Evolutionary conservation across 495 filamentous ascomycete genomes (phyloP), one percentile per base, ranked within the genome.

Genomic region (Daldinia vernicosa): DNA sequence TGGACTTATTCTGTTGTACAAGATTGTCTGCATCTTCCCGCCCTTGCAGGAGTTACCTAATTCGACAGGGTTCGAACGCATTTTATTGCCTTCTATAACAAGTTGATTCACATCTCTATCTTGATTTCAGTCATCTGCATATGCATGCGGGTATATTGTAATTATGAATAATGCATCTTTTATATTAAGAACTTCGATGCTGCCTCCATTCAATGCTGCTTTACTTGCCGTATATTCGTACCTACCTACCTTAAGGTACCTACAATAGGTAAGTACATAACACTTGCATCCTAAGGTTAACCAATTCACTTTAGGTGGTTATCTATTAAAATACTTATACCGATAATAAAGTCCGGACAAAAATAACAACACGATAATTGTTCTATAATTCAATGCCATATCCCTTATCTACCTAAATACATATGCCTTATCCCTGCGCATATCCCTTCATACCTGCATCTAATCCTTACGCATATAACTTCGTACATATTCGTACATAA

Each of bases 1-100:
- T 28, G 27, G 27, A 47, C 43, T 22, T 47, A 19, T 47, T 47
- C 43, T 22, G 19, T 47, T 24, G 28, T 19, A 58, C 53, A 56
- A 45, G 24, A n/a, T n/a, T 30, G 7, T 17, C 35, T 69, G 59
- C 52, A 47, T 40, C 22, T 58, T 63, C 59, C 66, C 66, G 66
- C 52, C 19, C 53, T n/a, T 57, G 40, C 59, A 52, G 51, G 43
- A 62, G 47, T 40, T 14, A n/a, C n/a, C n/a, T n/a, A 27, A 43
- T 15, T 58, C 17, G 33, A 51, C 24, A 11, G 12, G 19, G 50
- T 26, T 30, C 15, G 2, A 45, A 45, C 40, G 19, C n/a, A 17
- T 11, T 22, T 33, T 33, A 33, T 33, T 11, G 5, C 8, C 0
- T 32, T 32, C 3, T 1, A 30, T 33, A 11, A 33, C 11, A 35